Evolutionary conservation across 768 basidiomycete species (phyloP), one percentile per base, ranked within the genome.

Genomic region (Psilocybe tampanensis): DNA sequence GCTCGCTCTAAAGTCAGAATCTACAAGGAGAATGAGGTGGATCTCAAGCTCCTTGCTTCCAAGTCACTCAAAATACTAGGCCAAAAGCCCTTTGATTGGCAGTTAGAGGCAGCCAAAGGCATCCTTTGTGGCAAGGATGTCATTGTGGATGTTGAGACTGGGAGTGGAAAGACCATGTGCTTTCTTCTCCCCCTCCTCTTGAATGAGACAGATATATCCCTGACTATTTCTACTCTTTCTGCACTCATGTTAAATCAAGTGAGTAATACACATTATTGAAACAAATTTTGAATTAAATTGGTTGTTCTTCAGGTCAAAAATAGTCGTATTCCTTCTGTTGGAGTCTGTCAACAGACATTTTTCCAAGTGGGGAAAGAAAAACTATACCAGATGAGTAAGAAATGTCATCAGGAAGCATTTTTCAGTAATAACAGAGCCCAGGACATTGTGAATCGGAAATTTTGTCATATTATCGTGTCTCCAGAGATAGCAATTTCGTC

Each of bases 191-290:
- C 63, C 22, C 41, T 64, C 13, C 60, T 63, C 45, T 23, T 61
- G 17, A 42, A 61, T 53, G 45, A 57, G 26, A 62, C 8, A 1
- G 62, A 63, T 26, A 60, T 67, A 1, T 23, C 32, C 0, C 1
- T 68, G 1, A 43, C 55, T 13, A 48, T 68, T 15, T 62, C 60
- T 8, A 66, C 67, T 6, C 49, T 66, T 3, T 52, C 67, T 8
- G 66, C 66, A 1, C 56, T 66, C 1, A 66, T 68, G 66, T 34
- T 66, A 3, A 63, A 68, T 24, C 66, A 68, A 50, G 66, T 62
- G 26, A 52, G 50, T 45, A 8, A 24, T 48, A n/a, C n/a, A n/a
- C n/a, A n/a, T n/a, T n/a, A n/a, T n/a, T n/a, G n/a, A n/a, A n/a
- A n/a, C n/a, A n/a, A n/a, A n/a, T n/a, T n/a, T n/a, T n/a, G n/a